Conservation (phyloP, 441 rosid species). For the Populus trichocarpa region DNA sequence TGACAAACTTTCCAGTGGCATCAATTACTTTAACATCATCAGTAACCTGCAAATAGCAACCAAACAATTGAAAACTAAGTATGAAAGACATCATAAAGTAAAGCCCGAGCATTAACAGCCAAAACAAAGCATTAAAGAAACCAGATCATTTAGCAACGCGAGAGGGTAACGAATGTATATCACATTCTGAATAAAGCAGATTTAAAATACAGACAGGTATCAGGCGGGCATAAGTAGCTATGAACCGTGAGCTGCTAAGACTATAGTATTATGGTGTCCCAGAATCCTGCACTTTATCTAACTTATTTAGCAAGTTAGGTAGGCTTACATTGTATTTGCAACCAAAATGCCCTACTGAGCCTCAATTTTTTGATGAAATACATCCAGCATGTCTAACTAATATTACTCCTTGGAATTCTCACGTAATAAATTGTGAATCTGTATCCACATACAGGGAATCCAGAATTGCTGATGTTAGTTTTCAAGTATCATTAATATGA, state of each 20-base stretch:
- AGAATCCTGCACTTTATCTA: background rate
- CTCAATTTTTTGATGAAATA: background rate
- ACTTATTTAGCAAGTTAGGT: background rate
- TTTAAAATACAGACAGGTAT: background rate
- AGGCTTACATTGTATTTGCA: background rate
- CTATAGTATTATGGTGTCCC: background rate
- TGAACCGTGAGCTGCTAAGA: background rate
- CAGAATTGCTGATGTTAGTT: background rate
- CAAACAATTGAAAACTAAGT: background rate
- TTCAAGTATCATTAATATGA: background rate
- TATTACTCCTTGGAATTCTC: background rate
- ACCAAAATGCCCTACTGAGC: background rate
- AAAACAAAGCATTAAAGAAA: background rate
- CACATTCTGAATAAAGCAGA: background rate
- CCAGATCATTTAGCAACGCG: background rate
- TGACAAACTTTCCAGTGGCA: slow-evolving; percentile 90
- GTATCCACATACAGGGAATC: background rate
- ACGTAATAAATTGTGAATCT: background rate
- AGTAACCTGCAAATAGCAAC: slow-evolving; percentile 51
- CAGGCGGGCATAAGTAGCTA: background rate
- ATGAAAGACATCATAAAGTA: background rate
- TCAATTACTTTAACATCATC: slow-evolving; percentile 81
- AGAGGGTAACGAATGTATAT: background rate
- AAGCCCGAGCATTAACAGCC: slow-evolving; percentile 2
- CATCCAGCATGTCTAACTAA: background rate